phyloP scores from a whole-genome alignment of 306 rosid genomes.

The Quercus aquifolioides region DNA sequence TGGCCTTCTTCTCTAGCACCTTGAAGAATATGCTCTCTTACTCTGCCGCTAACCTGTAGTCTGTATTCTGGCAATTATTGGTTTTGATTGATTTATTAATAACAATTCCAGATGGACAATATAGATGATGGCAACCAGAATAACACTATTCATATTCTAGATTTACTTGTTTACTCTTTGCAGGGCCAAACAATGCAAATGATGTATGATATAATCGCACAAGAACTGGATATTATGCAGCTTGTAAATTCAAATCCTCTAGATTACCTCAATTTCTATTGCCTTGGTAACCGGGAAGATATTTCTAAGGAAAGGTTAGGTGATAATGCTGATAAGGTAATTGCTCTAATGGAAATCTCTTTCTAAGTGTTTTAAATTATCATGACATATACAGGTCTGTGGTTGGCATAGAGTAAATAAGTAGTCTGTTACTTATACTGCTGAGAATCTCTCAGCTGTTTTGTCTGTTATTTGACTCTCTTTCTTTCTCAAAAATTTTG shows the following conservation, averaged over 20 bases:
- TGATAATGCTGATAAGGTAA: slow-evolving; percentile 54
- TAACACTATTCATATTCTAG: slow-evolving; percentile 8
- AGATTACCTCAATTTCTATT: slow-evolving; percentile 88
- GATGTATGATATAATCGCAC: slow-evolving; percentile 71
- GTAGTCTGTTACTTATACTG: neutral
- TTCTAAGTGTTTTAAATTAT: neutral
- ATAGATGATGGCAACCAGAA: neutral
- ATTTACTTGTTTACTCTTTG: slow-evolving; percentile 21
- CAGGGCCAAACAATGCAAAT: slow-evolving; percentile 84
- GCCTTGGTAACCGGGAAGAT: slow-evolving; percentile 95
- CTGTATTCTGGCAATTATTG: neutral
- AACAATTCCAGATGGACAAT: neutral
- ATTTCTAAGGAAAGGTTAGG: slow-evolving; percentile 28
- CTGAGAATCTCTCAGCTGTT: neutral
- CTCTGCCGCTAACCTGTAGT: neutral
- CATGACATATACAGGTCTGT: neutral
- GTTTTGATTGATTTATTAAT: neutral
- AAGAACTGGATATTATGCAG: slow-evolving; percentile 48
- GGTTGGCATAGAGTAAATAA: neutral
- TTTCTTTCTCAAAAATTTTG: neutral
- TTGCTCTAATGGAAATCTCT: slow-evolving; percentile 6
- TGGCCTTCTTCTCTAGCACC: neutral
- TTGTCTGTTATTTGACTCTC: neutral
- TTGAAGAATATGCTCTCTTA: neutral
- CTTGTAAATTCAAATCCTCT: slow-evolving; percentile 43